Percentiles rank a stretch among this genome's conserved stretches.
Evolutionary conservation across 306 rosid genomes (phyloP).

Genomic region (Parietaria judaica): DNA sequence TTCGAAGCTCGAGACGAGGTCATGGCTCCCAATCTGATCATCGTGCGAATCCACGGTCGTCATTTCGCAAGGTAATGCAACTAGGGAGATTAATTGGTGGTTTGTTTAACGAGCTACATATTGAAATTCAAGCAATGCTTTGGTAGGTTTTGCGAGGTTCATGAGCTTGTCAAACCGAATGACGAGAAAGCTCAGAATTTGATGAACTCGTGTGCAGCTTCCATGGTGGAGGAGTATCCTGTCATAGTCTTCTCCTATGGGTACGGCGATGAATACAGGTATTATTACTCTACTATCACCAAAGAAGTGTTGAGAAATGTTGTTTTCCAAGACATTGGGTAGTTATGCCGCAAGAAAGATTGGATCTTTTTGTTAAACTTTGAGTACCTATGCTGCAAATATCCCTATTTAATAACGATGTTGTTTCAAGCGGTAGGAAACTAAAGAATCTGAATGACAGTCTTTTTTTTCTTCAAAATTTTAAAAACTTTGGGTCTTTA

Average conservation of each 20-base stretch:
- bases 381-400: no score
- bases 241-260: slow-evolving; percentile 70
- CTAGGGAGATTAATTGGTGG: not conserved
- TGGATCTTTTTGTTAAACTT: no score
- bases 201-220: slow-evolving; percentile 65
- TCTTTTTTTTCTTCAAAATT: no score
- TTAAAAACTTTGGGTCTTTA: no score
- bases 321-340: no score
- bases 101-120: no score
- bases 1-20: slow-evolving; percentile 67
- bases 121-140: not conserved
- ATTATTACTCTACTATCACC: no score
- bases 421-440: no score
- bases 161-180: slow-evolving; percentile 50
- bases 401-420: no score
- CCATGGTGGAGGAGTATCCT: slow-evolving; percentile 48
- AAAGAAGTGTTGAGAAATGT: no score
- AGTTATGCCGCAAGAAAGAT: no score
- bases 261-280: slow-evolving; percentile 59
- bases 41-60: slow-evolving; percentile 46
- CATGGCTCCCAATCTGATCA: slow-evolving; percentile 55
- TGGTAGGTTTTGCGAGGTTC: slow-evolving; percentile 43
- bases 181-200: slow-evolving; percentile 46
- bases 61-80: slow-evolving; percentile 31
- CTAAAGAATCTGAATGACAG: no score